A percentile compares a stretch with the other conserved stretches of the same genome.
phyloP scores from a whole-genome alignment of 2,329 filamentous ascomycete species.

The Colletotrichum salicis region DNA sequence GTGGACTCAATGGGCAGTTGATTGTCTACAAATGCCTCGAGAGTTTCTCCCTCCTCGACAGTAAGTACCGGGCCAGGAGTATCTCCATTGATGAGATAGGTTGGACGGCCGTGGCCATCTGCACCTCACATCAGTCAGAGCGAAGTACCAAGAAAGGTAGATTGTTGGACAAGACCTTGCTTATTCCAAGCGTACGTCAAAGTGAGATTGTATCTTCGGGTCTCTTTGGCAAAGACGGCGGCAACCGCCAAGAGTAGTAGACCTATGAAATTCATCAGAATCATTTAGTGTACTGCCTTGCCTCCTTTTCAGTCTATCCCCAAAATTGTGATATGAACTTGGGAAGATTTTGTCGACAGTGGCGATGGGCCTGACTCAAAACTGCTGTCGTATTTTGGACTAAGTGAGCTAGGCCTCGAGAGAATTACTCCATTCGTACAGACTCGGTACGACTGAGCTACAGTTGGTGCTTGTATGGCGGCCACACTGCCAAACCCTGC shows the following conservation, averaged over 20 bases:
- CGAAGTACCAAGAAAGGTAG: too few species aligned
- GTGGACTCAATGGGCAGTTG: slow-evolving; percentile 24
- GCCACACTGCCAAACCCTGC: too few species aligned
- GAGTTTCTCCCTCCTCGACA: slow-evolving; percentile 8
- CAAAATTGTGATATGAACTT: too few species aligned
- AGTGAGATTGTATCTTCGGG: slow-evolving; percentile 17
- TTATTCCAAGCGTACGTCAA: slow-evolving; percentile 19
- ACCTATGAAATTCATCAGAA: background rate
- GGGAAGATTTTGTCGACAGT: too few species aligned
- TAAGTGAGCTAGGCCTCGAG: too few species aligned
- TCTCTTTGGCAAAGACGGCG: background rate
- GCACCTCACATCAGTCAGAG: background rate
- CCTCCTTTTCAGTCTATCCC: too few species aligned
- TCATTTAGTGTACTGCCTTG: too few species aligned
- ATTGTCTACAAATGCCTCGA: slow-evolving; percentile 25
- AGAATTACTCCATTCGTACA: too few species aligned
- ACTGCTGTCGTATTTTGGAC: too few species aligned
- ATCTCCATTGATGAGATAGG: slow-evolving; percentile 18
- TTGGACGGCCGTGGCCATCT: slow-evolving; percentile 23
- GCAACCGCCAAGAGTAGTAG: background rate
- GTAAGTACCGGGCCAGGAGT: slow-evolving; percentile 18
- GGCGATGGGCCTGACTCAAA: too few species aligned
- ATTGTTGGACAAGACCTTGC: background rate
- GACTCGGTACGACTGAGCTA: too few species aligned
- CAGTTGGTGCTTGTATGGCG: too few species aligned